A percentile compares a stretch with the other conserved stretches of the same genome.
Conservation (phyloP, 2,329 filamentous ascomycete genomes). For the Penicillium sp. region DNA sequence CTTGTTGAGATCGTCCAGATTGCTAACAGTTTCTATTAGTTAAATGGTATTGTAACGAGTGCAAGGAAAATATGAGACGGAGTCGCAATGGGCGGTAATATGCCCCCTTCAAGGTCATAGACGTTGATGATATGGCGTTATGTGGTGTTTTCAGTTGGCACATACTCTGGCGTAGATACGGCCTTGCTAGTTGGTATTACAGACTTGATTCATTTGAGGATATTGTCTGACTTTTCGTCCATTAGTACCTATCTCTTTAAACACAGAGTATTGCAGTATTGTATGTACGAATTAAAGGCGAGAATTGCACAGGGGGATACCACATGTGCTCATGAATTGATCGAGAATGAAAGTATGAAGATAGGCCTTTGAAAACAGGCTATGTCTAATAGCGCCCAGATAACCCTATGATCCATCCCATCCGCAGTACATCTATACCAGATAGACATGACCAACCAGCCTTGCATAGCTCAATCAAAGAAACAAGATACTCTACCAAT, state of each 20-base stretch:
- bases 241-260: background rate
- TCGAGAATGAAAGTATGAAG: background rate
- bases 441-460: background rate
- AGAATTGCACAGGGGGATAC: background rate
- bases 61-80: conserved; percentile 57
- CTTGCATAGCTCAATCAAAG: background rate
- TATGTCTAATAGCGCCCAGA: background rate
- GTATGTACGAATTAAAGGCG: no score
- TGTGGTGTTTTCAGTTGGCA: background rate
- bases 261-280: background rate
- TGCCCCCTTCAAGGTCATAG: background rate
- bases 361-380: background rate
- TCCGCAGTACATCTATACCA: background rate
- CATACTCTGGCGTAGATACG: background rate
- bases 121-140: conserved; percentile 4
- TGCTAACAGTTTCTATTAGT: conserved; percentile 41
- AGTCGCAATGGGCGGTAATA: conserved; percentile 38
- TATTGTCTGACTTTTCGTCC: background rate
- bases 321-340: background rate
- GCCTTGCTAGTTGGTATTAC: conserved; percentile 1
- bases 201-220: background rate
- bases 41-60: conserved; percentile 76
- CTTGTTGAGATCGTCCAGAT: background rate
- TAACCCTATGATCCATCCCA: background rate
- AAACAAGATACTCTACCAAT: conserved; percentile 15